Conservation (phyloP, 441 rosid species). For the Euphorbia schlechtendalii region DNA sequence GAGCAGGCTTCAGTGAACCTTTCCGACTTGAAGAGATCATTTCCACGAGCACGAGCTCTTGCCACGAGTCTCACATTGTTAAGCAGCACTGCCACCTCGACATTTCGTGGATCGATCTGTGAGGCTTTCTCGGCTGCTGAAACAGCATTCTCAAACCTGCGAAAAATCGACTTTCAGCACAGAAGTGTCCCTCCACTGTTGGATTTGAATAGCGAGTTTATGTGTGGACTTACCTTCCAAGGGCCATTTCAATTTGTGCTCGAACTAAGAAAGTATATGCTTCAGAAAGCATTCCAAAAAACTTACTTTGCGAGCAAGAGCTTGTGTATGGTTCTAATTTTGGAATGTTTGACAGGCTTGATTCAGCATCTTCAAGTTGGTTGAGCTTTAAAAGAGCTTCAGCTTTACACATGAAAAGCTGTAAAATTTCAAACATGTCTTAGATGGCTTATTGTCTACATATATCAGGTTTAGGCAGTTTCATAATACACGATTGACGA, state of each 20-base stretch:
- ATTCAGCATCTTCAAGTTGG: constrained; percentile 65
- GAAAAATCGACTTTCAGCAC: constrained; percentile 34
- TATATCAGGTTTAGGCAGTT: constrained; percentile 3
- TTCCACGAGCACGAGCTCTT: constrained; percentile 84
- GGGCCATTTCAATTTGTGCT: constrained; percentile 77
- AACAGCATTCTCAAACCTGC: constrained; percentile 92
- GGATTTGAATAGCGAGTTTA: constrained; percentile 1
- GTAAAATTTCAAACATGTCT: constrained; percentile 45
- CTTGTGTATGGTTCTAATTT: constrained; percentile 34
- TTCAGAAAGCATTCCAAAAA: constrained; percentile 73
- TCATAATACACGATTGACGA: neutral
- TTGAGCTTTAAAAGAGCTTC: constrained; percentile 77
- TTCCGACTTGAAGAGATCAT: constrained; percentile 77
- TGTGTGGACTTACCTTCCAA: constrained; percentile 66
- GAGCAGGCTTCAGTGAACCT: constrained; percentile 76
- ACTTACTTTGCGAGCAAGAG: constrained; percentile 35
- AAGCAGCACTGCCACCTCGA: constrained; percentile 58
- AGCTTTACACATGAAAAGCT: constrained; percentile 82
- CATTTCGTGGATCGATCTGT: constrained; percentile 61
- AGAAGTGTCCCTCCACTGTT: constrained; percentile 1
- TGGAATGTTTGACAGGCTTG: constrained; percentile 35
- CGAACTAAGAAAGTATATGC: constrained; percentile 55
- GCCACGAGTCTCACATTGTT: constrained; percentile 65
- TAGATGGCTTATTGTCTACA: constrained; percentile 11
- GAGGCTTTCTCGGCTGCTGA: constrained; percentile 75